Evolutionary conservation across 257 asterid genomes (phyloP), one percentile per base, ranked within the genome.

Genomic region (Mentha longifolia): DNA sequence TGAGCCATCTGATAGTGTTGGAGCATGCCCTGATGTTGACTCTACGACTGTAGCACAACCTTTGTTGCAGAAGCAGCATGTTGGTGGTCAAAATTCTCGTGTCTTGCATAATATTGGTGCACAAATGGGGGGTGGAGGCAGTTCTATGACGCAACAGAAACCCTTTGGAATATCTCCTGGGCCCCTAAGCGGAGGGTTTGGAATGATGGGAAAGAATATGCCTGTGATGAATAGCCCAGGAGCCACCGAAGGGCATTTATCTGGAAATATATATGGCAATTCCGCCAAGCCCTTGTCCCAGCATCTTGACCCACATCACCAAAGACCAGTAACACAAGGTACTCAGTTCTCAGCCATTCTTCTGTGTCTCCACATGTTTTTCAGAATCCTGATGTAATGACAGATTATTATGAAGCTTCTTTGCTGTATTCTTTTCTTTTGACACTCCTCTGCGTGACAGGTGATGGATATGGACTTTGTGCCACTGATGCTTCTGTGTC

Each of bases 11-110:
- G 85, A 73, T 83, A 80, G 79, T 68, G 76, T 68, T 69, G 89
- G 89, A 67, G 81, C 76, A 57, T 84, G 78, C 75, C 78, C 91
- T 51, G 83, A 82, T 78, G 86, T 76, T 77, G 96, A 91, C 67
- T 78, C 95, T 74, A 49, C 89, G 13, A 76, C 71, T 17, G 73
- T 75, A 66, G 81, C 99, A 41, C 97, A 87, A 76, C 79, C 95
- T 13, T 73, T 78, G 81, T 89, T 83, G 79, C 96, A 85, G 83
- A 92, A 92, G 86, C 96, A 82, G 76, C 90, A 80, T 61, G 79
- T 78, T 73, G 95, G 88, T 71, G 83, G 91, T 76, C 99, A 95
- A 75, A 95, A 84, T 75, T 86, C 91, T 78, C 94, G 83, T 76
- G 82, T 85, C 65, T 82, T 89, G 82, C 99, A 86, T 65, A 87